A percentile compares a stretch with the other conserved stretches of the same genome.
These are phyloP conservation scores for Leptographium galeiforme DNA, from an alignment of 2,329 filamentous ascomycete species.

Conservation along the genomic window DNA sequence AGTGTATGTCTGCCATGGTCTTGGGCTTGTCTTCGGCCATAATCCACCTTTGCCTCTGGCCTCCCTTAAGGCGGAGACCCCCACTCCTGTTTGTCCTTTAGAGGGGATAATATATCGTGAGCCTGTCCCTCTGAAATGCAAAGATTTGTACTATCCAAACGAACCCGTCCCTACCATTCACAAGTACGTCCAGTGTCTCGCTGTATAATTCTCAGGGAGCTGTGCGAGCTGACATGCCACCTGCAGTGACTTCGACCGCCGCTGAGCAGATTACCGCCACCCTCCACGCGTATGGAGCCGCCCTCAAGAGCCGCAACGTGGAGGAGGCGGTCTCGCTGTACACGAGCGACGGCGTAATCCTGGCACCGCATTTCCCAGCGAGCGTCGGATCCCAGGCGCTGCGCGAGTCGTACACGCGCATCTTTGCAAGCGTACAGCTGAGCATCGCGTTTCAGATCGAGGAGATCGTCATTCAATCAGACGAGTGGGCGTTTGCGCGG, in stretches of 20 bases:
- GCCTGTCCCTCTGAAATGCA: not conserved
- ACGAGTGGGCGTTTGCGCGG: slow-evolving; percentile 2
- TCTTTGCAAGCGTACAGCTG: slow-evolving; percentile 1
- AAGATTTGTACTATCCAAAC: not conserved
- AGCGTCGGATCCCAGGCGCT: not conserved
- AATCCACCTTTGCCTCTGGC: not conserved
- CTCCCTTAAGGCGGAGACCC: not conserved
- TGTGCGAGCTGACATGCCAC: not conserved
- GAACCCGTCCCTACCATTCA: not conserved
- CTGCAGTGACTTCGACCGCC: not conserved
- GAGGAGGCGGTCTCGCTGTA: slow-evolving; percentile 1
- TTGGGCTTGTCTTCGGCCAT: not conserved
- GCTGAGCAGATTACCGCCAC: not conserved
- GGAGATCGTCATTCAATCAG: slow-evolving; percentile 1
- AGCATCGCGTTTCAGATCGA: not conserved
- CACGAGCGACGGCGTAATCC: slow-evolving; percentile 3
- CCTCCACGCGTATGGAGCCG: slow-evolving; percentile 2
- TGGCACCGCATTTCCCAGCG: not conserved
- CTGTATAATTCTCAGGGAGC: not conserved
- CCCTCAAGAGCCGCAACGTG: slow-evolving; percentile 3
- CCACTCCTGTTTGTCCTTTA: not conserved
- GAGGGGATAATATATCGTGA: not conserved
- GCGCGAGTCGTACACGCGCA: slow-evolving; percentile 1
- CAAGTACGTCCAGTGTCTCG: not conserved
- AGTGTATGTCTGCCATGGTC: no score